Evolutionary conservation across 192 early-diverging fungal genomes (phyloP), one percentile per base, ranked within the genome.

Genomic region (Backusella tuberculispora): DNA sequence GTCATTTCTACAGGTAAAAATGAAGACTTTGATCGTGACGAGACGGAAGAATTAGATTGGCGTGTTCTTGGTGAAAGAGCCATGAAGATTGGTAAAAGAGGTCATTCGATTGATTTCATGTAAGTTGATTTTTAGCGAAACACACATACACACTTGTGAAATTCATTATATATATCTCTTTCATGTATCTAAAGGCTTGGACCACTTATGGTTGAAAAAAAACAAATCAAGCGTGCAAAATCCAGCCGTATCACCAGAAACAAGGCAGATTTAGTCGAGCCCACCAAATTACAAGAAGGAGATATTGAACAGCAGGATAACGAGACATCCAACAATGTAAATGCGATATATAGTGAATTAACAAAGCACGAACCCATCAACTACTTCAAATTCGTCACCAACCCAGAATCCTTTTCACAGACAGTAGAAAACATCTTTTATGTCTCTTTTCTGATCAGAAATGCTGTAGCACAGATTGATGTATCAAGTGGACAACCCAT

Each of bases 341-440:
- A 85, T 46, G 75, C 76, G 34, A 90, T 99, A 19, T 84, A 87
- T 67, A 77, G 80, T 9, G 82, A 92, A 40, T 64, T 98, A 67
- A 77, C 85, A 13, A 63, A 88, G 44, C 67, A 75, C 7, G 89
- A 88, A 0, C 84, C 88, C 0, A 84, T 89, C 67, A 92, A 92
- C 74, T 83, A 97, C 71, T 97, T 97, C 78, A 82, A 92, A 74
- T 92, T 99, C 75, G 86, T 97, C 46, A 84, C 94, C 64, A 98
- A 99, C 81, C 97, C 96, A 12, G 79, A 86, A 5, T 95, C 95
- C 17, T 98, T 97, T 80, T 84, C 90, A 6, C 97, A 99, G 84
- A 93, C 95, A 5, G 91, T 99, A 4, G 97, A 99, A 78, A 99
- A 99, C 80, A 86, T 99, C 50, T 99, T 99, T 78, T 97, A 97